These are phyloP conservation scores for Apiospora hydei DNA, from an alignment of 2,329 filamentous ascomycete species.

Conservation along the genomic window DNA sequence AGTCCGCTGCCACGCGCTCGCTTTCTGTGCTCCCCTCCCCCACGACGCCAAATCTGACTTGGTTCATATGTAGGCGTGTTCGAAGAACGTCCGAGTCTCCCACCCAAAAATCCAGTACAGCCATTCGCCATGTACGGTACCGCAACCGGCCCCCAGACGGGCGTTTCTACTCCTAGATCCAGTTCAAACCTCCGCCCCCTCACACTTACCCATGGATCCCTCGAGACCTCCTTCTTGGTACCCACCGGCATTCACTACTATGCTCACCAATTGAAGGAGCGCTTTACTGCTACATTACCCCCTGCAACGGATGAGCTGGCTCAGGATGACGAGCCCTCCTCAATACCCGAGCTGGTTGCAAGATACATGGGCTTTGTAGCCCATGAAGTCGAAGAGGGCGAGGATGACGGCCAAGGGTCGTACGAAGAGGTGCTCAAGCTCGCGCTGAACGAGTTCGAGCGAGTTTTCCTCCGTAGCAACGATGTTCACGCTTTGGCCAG, in stretches of 20 bases:
- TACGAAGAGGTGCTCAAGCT: slow-evolving; percentile 94
- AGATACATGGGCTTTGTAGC: slow-evolving; percentile 93
- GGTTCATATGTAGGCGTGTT: not conserved
- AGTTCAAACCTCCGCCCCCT: slow-evolving; percentile 91
- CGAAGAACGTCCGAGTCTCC: slow-evolving; percentile 40
- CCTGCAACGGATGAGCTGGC: slow-evolving; percentile 95
- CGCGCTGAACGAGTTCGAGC: slow-evolving; percentile 94
- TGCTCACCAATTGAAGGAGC: slow-evolving; percentile 91
- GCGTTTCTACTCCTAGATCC: slow-evolving; percentile 94
- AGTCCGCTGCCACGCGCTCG: not conserved
- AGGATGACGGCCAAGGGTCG: slow-evolving; percentile 86
- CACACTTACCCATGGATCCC: slow-evolving; percentile 88
- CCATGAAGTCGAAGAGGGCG: slow-evolving; percentile 87
- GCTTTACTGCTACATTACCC: slow-evolving; percentile 85
- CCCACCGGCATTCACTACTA: slow-evolving; percentile 96
- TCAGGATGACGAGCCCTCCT: slow-evolving; percentile 98
- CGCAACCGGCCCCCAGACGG: slow-evolving; percentile 85
- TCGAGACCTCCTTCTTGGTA: slow-evolving; percentile 95
- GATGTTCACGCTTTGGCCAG: slow-evolving; percentile 93
- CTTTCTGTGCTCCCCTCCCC: not conserved
- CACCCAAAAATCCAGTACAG: slow-evolving; percentile 47
- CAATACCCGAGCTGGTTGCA: slow-evolving; percentile 88
- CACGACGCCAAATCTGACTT: not conserved
- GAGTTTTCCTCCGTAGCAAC: slow-evolving; percentile 91
- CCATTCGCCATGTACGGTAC: slow-evolving; percentile 83